These are phyloP conservation scores for Ophiostoma montium DNA, from an alignment of 2,329 filamentous ascomycete genomes.

Conservation along the genomic window DNA sequence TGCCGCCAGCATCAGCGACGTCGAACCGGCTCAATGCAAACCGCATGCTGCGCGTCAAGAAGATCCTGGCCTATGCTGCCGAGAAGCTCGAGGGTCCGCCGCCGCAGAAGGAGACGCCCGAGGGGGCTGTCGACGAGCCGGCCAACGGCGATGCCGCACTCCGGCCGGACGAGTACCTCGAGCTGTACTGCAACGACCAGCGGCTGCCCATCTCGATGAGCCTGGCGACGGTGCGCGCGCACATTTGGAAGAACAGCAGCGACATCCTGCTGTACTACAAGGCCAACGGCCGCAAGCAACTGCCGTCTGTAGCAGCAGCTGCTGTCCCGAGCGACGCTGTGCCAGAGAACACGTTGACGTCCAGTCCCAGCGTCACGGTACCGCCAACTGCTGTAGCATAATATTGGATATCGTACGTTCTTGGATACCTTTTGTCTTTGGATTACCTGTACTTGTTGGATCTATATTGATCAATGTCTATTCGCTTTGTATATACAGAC, in stretches of 20 bases:
- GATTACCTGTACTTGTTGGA: too few species aligned
- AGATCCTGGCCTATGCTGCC: conserved; percentile 82
- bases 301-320: conserved; percentile 29
- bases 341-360: too few species aligned
- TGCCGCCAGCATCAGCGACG: too few species aligned
- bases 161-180: conserved; percentile 82
- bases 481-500: too few species aligned
- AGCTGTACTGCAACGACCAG: conserved; percentile 88
- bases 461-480: neutral
- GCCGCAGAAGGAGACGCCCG: neutral
- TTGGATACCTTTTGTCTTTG: neutral
- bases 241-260: conserved; percentile 89
- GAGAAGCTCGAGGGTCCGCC: conserved; percentile 79
- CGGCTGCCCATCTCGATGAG: conserved; percentile 72
- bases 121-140: conserved; percentile 11
- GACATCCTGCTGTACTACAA: conserved; percentile 89
- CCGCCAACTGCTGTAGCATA: neutral
- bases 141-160: conserved; percentile 27
- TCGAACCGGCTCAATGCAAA: conserved; percentile 93
- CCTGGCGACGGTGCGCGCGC: conserved; percentile 79
- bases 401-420: neutral
- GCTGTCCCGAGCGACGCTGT: too few species aligned
- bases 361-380: too few species aligned
- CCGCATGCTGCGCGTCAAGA: conserved; percentile 87
- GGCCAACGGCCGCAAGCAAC: conserved; percentile 67